Evolutionary conservation across 2,329 filamentous ascomycete species (phyloP), one percentile per base, ranked within the genome.

Genomic region (Curvularia hawaiiensis): DNA sequence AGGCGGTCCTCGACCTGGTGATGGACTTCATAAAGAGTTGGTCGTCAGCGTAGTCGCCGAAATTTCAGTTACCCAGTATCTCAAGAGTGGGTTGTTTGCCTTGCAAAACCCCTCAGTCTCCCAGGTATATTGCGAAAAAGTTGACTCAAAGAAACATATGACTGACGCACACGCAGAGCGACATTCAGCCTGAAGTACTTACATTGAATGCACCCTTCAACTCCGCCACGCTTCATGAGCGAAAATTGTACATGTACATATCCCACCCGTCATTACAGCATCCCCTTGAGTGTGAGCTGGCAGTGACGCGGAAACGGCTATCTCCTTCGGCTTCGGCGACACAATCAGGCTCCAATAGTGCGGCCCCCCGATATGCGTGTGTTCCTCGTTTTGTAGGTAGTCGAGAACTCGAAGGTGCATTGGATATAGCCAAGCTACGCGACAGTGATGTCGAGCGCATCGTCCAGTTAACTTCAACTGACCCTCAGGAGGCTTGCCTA

Each of bases 1-100:
- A 12, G 58, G 59, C 38, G 70, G 72, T 1, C 63, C 72, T 33
- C 70, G 72, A 38, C 72, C 74, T 2, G 69, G 75, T 22, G 70
- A 74, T 56, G 75, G 76, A 7, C 63, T 78, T 20, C 71, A 73
- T 33, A 77, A 77, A 52, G 76, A 78, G 52, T 55, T 78, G 22
- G 64, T 78, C 3, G 69, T 78, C 63, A 75, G 65, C 31, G 68
- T 72, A 22, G 64, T 78, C 24, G 65, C 68, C 18, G 75, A 77
- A 41, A 68, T 78, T 26, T 65, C 74, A 28, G 66, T 62, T 0
- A 68, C 64, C 3, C 61, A 70, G 11, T 68, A 72, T 54, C 52
- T 75, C 26, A 72, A 66, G 43, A 61, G 56, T 22, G 72, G 70
- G 1, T 50, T 71, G 8, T 71, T 71, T 52, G 63, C 67, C 7